Evolutionary conservation across 176 grass and related monocot genomes (phyloP).

Genomic region (Cenchrus americanus): DNA sequence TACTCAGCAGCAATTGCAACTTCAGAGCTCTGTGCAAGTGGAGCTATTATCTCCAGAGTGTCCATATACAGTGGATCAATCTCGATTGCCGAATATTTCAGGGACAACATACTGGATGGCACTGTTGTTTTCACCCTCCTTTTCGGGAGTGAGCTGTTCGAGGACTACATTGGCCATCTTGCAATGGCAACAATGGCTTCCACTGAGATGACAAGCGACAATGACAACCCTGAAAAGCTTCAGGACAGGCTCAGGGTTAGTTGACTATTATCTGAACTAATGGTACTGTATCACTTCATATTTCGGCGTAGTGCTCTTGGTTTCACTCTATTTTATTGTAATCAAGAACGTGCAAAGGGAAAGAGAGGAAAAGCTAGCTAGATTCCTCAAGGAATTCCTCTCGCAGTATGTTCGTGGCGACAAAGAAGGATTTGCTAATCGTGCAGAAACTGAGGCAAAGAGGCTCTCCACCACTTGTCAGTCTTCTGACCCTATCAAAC

Average conservation of each 20-base stretch:
- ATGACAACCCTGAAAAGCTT: conserved; percentile 75
- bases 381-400: conserved; percentile 86
- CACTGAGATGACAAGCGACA: conserved; percentile 67
- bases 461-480: conserved; percentile 76
- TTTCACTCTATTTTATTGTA: conserved; percentile 33
- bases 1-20: background rate
- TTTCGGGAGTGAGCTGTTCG: conserved; percentile 92
- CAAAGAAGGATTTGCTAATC: conserved; percentile 70
- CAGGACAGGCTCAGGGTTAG: conserved; percentile 94
- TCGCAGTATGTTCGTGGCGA: conserved; percentile 74
- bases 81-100: conserved; percentile 31
- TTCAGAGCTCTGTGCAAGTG: background rate
- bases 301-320: background rate
- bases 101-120: conserved; percentile 93
- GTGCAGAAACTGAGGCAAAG: conserved; percentile 78
- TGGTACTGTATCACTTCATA: background rate
- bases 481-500: conserved; percentile 28
- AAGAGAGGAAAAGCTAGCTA: conserved; percentile 90
- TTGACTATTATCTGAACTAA: conserved; percentile 23
- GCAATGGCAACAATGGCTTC: conserved; percentile 98
- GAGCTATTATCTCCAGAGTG: background rate
- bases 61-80: conserved; percentile 22
- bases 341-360: conserved; percentile 85
- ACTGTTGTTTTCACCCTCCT: conserved; percentile 88
- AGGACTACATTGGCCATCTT: conserved; percentile 89